phyloP scores from a whole-genome alignment of 2,329 filamentous ascomycete genomes.

The Ceratocystiopsis brevicomis region DNA sequence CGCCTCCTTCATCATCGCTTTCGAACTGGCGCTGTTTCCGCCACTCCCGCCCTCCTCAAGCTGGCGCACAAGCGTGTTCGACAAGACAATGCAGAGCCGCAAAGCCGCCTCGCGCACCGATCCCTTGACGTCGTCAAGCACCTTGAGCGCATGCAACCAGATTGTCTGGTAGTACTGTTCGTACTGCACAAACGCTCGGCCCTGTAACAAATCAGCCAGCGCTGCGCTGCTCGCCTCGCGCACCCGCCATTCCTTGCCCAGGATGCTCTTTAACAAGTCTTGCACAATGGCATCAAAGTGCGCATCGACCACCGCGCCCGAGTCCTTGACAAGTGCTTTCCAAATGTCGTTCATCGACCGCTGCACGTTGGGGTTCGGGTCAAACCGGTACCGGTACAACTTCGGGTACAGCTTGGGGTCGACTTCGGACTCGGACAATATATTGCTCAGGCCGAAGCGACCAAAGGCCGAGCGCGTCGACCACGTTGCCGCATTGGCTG shows the following conservation, averaged over 20 bases:
- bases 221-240: slow-evolving; percentile 84
- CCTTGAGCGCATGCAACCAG: slow-evolving; percentile 71
- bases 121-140: slow-evolving; percentile 89
- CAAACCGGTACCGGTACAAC: slow-evolving; percentile 83
- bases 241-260: slow-evolving; percentile 85
- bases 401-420: slow-evolving; percentile 94
- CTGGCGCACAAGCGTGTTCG: slow-evolving; percentile 67
- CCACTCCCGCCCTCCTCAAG: slow-evolving; percentile 54
- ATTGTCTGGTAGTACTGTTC: slow-evolving; percentile 70
- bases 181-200: slow-evolving; percentile 56
- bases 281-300: slow-evolving; percentile 81
- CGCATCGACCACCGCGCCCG: slow-evolving; percentile 52
- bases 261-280: slow-evolving; percentile 67
- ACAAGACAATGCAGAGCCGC: slow-evolving; percentile 65
- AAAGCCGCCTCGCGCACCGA: slow-evolving; percentile 69
- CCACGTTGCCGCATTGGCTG: slow-evolving; percentile 92
- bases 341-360: slow-evolving; percentile 96
- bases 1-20: slow-evolving; percentile 64
- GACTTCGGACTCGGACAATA: slow-evolving; percentile 70
- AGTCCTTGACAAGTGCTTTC: slow-evolving; percentile 86
- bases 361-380: slow-evolving; percentile 84
- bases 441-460: slow-evolving; percentile 76
- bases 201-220: slow-evolving; percentile 72
- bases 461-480: slow-evolving; percentile 93
- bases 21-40: slow-evolving; percentile 21